phyloP scores from a whole-genome alignment of 1,139 yeast genomes.

The Meyerozyma sp. region DNA sequence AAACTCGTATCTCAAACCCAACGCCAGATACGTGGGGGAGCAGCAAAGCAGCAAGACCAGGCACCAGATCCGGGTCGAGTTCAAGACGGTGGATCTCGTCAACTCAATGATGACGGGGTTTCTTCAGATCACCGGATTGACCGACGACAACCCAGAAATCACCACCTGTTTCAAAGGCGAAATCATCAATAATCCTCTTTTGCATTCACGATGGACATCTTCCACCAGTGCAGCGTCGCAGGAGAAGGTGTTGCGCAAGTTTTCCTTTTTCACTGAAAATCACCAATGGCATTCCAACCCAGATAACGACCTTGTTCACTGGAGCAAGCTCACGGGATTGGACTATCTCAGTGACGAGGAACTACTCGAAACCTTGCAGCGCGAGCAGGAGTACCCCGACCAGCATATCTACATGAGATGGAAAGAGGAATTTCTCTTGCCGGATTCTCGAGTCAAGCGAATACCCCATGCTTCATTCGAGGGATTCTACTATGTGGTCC shows the following conservation, averaged over 20 bases:
- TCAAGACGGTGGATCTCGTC: conserved; percentile 62
- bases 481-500: conserved; percentile 85
- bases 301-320: conserved; percentile 75
- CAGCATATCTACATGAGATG: conserved; percentile 76
- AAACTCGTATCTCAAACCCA: conserved; percentile 51
- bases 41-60: conserved; percentile 69
- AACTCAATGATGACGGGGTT: conserved; percentile 69
- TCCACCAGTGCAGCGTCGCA: conserved; percentile 25
- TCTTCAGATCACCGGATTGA: conserved; percentile 73
- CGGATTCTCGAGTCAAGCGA: conserved; percentile 66
- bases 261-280: conserved; percentile 39
- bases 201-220: conserved; percentile 8
- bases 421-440: conserved; percentile 85
- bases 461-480: conserved; percentile 84
- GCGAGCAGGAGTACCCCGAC: conserved; percentile 25
- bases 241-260: conserved; percentile 23
- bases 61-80: conserved; percentile 67
- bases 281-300: conserved; percentile 56
- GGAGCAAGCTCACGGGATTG: conserved; percentile 67
- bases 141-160: conserved; percentile 70
- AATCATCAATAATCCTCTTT: conserved; percentile 57
- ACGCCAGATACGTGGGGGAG: conserved; percentile 60
- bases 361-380: conserved; percentile 21
- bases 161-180: conserved; percentile 87
- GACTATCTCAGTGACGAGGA: conserved; percentile 18